phyloP scores from a whole-genome alignment of 1,284 basidiomycete genomes.

The Polyporus tsugae region DNA sequence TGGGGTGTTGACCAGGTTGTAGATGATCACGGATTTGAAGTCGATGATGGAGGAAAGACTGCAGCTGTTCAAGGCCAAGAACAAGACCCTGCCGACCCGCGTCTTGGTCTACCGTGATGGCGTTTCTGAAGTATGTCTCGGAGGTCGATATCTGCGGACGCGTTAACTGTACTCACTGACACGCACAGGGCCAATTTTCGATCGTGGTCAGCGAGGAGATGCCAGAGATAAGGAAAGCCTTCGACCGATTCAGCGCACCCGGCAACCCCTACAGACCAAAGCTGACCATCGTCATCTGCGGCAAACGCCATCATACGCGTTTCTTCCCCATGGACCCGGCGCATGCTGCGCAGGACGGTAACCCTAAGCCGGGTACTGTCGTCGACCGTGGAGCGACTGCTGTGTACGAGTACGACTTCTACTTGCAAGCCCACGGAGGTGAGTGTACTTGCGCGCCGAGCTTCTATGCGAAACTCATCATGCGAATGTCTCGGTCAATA shows the following conservation, averaged over 20 bases:
- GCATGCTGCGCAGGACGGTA: conserved; percentile 68
- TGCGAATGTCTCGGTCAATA: conserved; percentile 3
- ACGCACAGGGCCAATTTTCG: conserved; percentile 71
- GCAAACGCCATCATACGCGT: conserved; percentile 85
- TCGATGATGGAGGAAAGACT: conserved; percentile 78
- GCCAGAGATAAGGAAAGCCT: conserved; percentile 69
- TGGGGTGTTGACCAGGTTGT: conserved; percentile 5
- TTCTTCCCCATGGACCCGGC: conserved; percentile 73
- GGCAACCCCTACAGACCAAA: conserved; percentile 65
- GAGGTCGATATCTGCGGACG: conserved; percentile 1
- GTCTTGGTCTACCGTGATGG: conserved; percentile 82
- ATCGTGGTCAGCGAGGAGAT: conserved; percentile 72
- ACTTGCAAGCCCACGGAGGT: conserved; percentile 71
- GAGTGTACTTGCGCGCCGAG: neutral
- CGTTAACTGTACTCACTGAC: neutral
- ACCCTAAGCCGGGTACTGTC: conserved; percentile 78
- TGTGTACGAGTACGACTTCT: conserved; percentile 81
- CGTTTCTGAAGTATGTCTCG: conserved; percentile 67
- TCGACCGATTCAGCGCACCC: conserved; percentile 57
- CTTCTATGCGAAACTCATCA: neutral
- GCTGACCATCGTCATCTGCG: conserved; percentile 80
- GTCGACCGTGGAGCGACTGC: conserved; percentile 74
- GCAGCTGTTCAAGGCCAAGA: conserved; percentile 56
- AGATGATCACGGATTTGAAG: conserved; percentile 77
- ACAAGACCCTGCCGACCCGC: conserved; percentile 60